phyloP scores from a whole-genome alignment of 2,329 filamentous ascomycete species.

The Rutstroemia sp. region DNA sequence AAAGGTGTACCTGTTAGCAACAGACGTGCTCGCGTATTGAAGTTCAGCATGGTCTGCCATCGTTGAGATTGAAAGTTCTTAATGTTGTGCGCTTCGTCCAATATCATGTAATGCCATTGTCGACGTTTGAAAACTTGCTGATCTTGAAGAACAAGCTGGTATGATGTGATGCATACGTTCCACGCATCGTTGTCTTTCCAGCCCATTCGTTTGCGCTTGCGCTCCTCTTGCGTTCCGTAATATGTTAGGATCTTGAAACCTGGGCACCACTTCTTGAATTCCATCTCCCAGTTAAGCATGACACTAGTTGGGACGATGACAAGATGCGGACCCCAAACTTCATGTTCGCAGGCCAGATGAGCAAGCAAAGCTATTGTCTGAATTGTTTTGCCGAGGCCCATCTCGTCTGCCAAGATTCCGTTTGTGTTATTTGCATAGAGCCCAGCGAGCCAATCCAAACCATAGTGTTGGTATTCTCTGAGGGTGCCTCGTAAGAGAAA shows the following conservation, averaged over 20 bases:
- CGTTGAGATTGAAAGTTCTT: constrained; percentile 98
- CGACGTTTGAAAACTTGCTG: constrained; percentile 88
- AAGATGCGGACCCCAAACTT: constrained; percentile 92
- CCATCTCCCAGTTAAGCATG: constrained; percentile 99
- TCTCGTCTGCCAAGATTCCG: constrained; percentile 94
- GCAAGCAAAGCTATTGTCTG: constrained; percentile 93
- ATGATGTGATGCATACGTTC: constrained; percentile 97
- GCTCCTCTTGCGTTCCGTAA: constrained; percentile 89
- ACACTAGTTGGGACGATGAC: constrained; percentile 97
- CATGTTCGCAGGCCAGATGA: constrained; percentile 81
- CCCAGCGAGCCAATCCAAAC: constrained; percentile 93
- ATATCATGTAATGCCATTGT: constrained; percentile 94
- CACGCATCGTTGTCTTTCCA: constrained; percentile 92
- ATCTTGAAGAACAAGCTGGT: constrained; percentile 92
- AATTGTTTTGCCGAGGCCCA: constrained; percentile 97
- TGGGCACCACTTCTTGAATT: constrained; percentile 98
- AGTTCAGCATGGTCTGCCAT: constrained; percentile 91
- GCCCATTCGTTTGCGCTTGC: constrained; percentile 80
- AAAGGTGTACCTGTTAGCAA: constrained; percentile 89
- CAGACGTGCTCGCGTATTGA: constrained; percentile 82
- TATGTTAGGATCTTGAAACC: constrained; percentile 98
- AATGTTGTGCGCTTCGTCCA: constrained; percentile 98
- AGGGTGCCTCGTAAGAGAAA: constrained; percentile 80
- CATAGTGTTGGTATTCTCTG: constrained; percentile 93
- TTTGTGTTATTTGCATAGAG: constrained; percentile 91